Evolutionary conservation across 495 filamentous ascomycete species (phyloP).

Genomic region (Lepidopterella palustris): DNA sequence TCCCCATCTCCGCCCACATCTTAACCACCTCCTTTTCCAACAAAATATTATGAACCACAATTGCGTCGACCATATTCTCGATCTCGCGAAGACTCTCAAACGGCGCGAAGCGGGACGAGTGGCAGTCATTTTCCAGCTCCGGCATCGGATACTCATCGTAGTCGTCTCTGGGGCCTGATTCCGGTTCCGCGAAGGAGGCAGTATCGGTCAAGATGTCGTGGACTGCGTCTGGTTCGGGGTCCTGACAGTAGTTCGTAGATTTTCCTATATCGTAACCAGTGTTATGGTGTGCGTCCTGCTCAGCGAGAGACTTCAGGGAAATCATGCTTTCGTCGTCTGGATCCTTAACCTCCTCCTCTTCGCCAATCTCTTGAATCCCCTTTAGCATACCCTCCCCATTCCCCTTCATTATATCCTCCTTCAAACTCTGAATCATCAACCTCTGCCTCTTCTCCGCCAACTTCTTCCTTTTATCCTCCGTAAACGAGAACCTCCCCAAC

Average conservation of each 20-base stretch:
- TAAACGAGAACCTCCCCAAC: slow-evolving; percentile 44
- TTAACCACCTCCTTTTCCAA: neutral
- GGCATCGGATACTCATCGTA: slow-evolving; percentile 3
- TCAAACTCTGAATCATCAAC: neutral
- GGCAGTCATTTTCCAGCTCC: slow-evolving; percentile 1
- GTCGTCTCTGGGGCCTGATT: slow-evolving; percentile 1
- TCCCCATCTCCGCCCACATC: neutral
- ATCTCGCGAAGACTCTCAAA: neutral
- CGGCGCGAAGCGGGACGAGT: neutral
- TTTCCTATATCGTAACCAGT: too few species aligned
- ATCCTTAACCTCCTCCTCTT: neutral
- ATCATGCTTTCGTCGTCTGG: too few species aligned
- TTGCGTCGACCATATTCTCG: neutral
- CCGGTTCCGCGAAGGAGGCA: neutral
- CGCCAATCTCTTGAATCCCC: neutral
- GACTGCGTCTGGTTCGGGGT: neutral
- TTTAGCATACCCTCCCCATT: neutral
- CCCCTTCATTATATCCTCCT: neutral
- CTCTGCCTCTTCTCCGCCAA: slow-evolving; percentile 2
- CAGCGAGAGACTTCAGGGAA: too few species aligned
- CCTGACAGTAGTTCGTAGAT: too few species aligned
- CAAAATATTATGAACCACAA: neutral
- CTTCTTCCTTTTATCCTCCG: neutral
- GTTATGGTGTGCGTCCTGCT: neutral
- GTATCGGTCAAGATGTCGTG: slow-evolving; percentile 5